Base-by-base conservation (phyloP, 257 asterid genomes). In the Nemophila menziesii region DNA sequence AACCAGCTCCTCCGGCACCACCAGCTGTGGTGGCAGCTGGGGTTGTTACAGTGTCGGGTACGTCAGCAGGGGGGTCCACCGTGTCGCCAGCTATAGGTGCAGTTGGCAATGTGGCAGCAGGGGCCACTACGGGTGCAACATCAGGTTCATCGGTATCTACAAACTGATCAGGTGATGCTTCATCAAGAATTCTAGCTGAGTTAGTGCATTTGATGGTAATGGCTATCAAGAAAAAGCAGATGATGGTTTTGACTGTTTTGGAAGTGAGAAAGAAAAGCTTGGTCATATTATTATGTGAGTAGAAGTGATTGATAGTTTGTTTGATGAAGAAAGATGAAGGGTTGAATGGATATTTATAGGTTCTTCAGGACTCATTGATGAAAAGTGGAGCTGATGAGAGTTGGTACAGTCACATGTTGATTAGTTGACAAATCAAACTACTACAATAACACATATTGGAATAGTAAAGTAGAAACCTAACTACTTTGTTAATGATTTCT, bases 341-440 rank as follows among this genome's bases (percentile, higher is more conserved):
- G 42, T 8, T 2, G 17, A 24, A 38, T 13, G 58, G 53, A 64
- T 58, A 38, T 72, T 19, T 58, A 72, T 71, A 60, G 64, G 41
- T 17, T 37, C 16, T 37, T 2, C 16, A 5, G 4, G 6, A 12
- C 6, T 9, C 14, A n/a, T 13, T 11, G 40, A 18, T 21, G 0
- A 11, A 20, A 51, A 75, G 65, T 62, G 86, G 92, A 72, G 68
- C 57, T 46, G 82, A 41, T 73, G 57, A 18, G 13, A 49, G 77
- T 70, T 65, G 51, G 73, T 70, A 48, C 19, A 39, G 16, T 7
- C 16, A 37, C 16, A 3, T 1, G 43, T 38, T 38, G 43, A 38
- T n/a, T 38, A n/a, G 18, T 38, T 21, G 17, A 55, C 24, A 47
- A n/a, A n/a, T n/a, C n/a, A n/a, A n/a, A n/a, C n/a, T n/a, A n/a